Percentiles rank a stretch among this genome's conserved stretches.
These are phyloP conservation scores for Westerdykella sp. DNA, from an alignment of 2,329 filamentous ascomycete genomes.

Conservation along the genomic window DNA sequence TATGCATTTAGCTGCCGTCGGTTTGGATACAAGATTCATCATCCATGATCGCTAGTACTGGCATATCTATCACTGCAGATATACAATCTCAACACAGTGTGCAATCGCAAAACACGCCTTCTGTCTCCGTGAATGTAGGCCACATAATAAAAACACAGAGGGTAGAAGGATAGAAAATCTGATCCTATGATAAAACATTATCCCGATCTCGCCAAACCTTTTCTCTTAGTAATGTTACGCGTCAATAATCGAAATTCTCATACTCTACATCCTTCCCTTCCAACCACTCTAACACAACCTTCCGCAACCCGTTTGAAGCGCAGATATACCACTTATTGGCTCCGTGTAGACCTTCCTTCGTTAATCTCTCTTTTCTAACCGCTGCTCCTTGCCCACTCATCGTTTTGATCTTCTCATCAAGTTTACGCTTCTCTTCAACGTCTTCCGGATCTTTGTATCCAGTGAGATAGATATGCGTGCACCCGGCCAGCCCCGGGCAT, in stretches of 20 bases:
- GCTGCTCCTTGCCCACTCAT: slow-evolving; percentile 31
- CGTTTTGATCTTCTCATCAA: slow-evolving; percentile 24
- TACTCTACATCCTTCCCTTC: slow-evolving; percentile 42
- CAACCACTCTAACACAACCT: slow-evolving; percentile 46
- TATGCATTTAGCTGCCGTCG: too few relatives aligned
- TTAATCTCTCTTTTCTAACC: slow-evolving; percentile 44
- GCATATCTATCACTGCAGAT: too few relatives aligned
- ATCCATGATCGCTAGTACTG: too few relatives aligned
- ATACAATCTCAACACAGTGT: too few relatives aligned
- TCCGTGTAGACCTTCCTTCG: slow-evolving; percentile 38
- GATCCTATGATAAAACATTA: too few relatives aligned
- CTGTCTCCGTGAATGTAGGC: too few relatives aligned
- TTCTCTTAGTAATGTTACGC: background rate
- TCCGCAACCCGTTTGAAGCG: slow-evolving; percentile 47
- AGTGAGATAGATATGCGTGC: slow-evolving; percentile 61
- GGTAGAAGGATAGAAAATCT: too few relatives aligned
- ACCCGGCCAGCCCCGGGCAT: slow-evolving; percentile 47
- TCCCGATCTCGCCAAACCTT: too few relatives aligned
- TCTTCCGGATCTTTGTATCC: slow-evolving; percentile 26
- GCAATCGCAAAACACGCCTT: too few relatives aligned
- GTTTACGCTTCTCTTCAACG: slow-evolving; percentile 23
- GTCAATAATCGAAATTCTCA: slow-evolving; percentile 47
- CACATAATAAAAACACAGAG: too few relatives aligned
- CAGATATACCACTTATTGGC: slow-evolving; percentile 54
- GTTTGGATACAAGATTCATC: too few relatives aligned